Evolutionary conservation across 139 green algal genomes (phyloP), one percentile per base, ranked within the genome.

Genomic region (Chlamydomonas sphaeroides): DNA sequence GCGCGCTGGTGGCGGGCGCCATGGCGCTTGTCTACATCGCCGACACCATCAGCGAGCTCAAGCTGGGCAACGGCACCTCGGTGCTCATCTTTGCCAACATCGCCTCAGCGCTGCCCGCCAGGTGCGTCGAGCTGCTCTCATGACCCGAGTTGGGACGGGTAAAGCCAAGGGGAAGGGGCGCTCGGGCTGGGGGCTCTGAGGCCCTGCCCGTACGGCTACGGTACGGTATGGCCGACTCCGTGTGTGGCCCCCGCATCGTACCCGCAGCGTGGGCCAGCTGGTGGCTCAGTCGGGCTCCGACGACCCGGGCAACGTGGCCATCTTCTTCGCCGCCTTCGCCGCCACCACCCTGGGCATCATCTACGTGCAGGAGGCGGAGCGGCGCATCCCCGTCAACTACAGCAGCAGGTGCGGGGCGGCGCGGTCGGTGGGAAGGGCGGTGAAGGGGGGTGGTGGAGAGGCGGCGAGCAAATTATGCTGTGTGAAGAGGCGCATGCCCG

Each of bases 11-110:
- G 28, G 93, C 94, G 0, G 97, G 97, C 15, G 92, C 96, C 63
- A 93, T 98, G 89, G 85, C 95, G 26, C 88, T 99, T 5, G 91
- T 99, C 36, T 96, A 96, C 75, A 86, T 93, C 36, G 90, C 93
- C 21, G 97, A 99, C 81, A 91, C 92, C n/a, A 97, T 99, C 85
- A 70, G 72, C 23, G 96, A 99, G 82, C 88, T 98, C 33, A 99
- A 99, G 93, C 93, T 99, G 36, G 97, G 97, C 83, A 99, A 99
- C 88, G 87, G 87, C 25, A 99, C 97, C 62, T 97, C 91, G n/a
- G 88, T 99, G 66, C 94, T 99, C 80, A 99, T 99, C 89, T 98
- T 98, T 87, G 94, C 94, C 67, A 98, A 97, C 91, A 99, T 99
- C 83, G 95, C 96, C 7, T 97, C 91, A 21, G 91, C 93, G 35